phyloP scores from a whole-genome alignment of 202 grass and related monocot species.

The Brachypodium distachyon region DNA sequence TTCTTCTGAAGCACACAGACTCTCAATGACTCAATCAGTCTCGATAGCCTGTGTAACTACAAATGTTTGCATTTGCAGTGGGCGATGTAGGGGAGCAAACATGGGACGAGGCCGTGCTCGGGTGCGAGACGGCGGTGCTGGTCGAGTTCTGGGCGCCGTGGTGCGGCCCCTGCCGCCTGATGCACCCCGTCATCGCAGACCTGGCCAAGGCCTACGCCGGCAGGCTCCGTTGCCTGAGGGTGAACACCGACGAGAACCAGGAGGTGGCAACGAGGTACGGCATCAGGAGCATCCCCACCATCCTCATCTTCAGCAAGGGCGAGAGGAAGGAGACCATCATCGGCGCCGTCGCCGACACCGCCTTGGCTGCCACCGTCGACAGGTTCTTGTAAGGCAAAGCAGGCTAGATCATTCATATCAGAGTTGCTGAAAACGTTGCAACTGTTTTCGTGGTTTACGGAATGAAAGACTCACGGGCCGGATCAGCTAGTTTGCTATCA shows the following conservation, averaged over 20 bases:
- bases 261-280: neutral
- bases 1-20: neutral
- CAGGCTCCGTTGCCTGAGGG: neutral
- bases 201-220: neutral
- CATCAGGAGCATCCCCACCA: neutral
- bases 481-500: too few relatives aligned
- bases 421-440: too few relatives aligned
- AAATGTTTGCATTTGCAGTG: neutral
- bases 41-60: neutral
- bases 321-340: neutral
- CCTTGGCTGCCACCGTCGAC: neutral
- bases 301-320: neutral
- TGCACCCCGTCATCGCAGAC: neutral
- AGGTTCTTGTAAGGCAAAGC: neutral
- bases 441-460: too few relatives aligned
- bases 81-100: neutral
- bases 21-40: neutral
- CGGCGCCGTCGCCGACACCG: neutral
- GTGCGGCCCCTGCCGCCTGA: neutral
- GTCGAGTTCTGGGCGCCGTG: neutral
- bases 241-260: neutral
- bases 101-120: neutral
- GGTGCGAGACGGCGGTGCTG: neutral
- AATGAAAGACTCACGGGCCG: too few relatives aligned
- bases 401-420: neutral